Base-by-base conservation (phyloP, 768 basidiomycete species). In the Podaxis sp. region DNA sequence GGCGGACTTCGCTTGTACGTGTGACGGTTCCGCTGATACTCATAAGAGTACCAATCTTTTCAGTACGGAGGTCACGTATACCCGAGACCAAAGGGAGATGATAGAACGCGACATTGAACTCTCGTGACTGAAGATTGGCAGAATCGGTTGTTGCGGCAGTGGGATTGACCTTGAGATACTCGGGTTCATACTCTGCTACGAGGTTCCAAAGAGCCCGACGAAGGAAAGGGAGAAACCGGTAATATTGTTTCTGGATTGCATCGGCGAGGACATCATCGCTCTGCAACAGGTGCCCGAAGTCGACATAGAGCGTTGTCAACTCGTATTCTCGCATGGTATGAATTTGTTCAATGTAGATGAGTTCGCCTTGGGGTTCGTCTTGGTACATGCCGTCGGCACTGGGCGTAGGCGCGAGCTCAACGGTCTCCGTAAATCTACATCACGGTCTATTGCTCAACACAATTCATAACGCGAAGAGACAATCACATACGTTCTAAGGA, bases 1-100 rank as follows among this genome's bases (percentile, higher is more conserved):
- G 97, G 33, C 97, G 82, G 50, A 99, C 97, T 78, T 99, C 97
- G 67, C 93, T 95, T 2, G 97, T 99, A 57, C 97, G 84, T 1
- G 97, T 98, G 40, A 98, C 96, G 0, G 97, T 99, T 15, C 97
- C 97, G 67, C 91, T 92, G 75, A 99, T 96, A 70, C 91, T 90
- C 85, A 96, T 90, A 63, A 99, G 79, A 2, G 91, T 93, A 19
- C 97, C 97, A 63, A 98, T 97, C 74, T 90, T 91, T 66, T 94
- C 93, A 49, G 95, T 98, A 68, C 90, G 82, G 36, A 99, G 79
- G 67, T 96, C 93, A 15, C 97, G 90, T 61, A 99, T 99, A 4
- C 95, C 94, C 51, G 93, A 94, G 13, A 96, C 93, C 40, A 99
- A 80, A 11, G 95, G 94, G 9, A 99, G 82, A 69, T 94, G 90